phyloP scores from a whole-genome alignment of 495 filamentous ascomycete species.

The Xylaria sp. region DNA sequence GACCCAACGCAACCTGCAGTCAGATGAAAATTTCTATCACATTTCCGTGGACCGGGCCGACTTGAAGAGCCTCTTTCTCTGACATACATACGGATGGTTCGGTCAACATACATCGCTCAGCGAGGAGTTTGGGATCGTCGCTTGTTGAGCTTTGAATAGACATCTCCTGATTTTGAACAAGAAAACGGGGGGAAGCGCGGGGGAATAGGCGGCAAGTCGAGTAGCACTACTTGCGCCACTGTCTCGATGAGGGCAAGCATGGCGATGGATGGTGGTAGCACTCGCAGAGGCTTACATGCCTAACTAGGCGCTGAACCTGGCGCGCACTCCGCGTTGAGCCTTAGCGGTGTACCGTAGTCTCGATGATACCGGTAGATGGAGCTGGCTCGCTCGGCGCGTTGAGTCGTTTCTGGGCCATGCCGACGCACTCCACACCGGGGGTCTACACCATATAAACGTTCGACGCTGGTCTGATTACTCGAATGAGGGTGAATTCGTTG shows the following conservation, averaged over 20 bases:
- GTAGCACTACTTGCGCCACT: not conserved
- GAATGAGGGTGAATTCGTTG: not conserved
- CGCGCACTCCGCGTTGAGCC: not conserved
- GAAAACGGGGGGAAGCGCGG: not conserved
- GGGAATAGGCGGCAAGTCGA: not conserved
- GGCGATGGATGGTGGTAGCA: not conserved
- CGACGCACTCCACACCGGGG: not conserved
- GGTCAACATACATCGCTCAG: conserved; percentile 22
- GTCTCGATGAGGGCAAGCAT: conserved; percentile 6
- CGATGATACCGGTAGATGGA: conserved; percentile 9
- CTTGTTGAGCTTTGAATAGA: not conserved
- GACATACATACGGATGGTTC: conserved; percentile 15
- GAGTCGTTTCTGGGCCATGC: conserved; percentile 17
- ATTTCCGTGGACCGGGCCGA: conserved; percentile 22
- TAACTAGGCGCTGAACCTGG: not conserved
- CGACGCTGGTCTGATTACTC: conserved; percentile 23
- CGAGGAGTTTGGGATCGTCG: conserved; percentile 6
- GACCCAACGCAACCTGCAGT: conserved; percentile 3
- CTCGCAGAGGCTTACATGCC: not conserved
- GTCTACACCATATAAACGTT: conserved; percentile 7
- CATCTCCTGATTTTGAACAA: not conserved
- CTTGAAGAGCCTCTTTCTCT: conserved; percentile 10
- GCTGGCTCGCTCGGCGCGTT: not conserved
- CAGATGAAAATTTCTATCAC: conserved; percentile 16
- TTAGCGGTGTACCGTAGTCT: not conserved